Base-by-base conservation (phyloP, 1,139 yeast species). In the Dujonia santamariae region DNA sequence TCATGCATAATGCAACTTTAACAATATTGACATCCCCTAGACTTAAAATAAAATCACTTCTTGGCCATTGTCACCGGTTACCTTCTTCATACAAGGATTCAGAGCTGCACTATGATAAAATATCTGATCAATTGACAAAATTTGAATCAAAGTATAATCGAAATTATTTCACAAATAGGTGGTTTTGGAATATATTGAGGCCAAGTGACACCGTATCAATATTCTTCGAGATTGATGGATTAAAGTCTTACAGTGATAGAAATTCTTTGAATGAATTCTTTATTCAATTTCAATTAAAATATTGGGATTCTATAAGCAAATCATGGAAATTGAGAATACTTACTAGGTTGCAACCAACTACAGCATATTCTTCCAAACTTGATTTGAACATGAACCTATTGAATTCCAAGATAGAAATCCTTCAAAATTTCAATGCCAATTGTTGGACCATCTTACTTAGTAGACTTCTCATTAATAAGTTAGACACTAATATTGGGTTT, bases 401-500 rank as follows among this genome's bases (percentile, higher is more conserved):
- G 11, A 29, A 36, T 20, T 25, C 38, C 9, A 32, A 33, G 23
- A 25, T 26, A 3, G 54, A 50, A 14, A 37, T 63, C 7, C 30
- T 57, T 9, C 49, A 48, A 4, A 50, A 65, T 21, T 64, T 67
- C 42, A 61, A 67, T 41, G 62, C 58, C 30, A 37, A 50, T 11
- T 47, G 52, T 2, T 67, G 67, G 59, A 43, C 53, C 9, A 48
- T 59, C 1, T 45, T 67, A 15, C 46, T 67, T 14, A 38, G 64
- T 0, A 46, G 71, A 30, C 45, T 66, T 15, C 41, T 66, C 17
- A 51, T 66, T 18, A 50, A 56, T 37, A 61, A 56, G 29, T 60
- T 63, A 12, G 67, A 66, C 38, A 56, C 65, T 3, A 45, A 54
- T 4, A 40, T 63, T 28, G 72, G 73, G 1, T 65, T 44, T 43